Conservation (phyloP, 345 rosid genomes). For the Acer yangbiense region DNA sequence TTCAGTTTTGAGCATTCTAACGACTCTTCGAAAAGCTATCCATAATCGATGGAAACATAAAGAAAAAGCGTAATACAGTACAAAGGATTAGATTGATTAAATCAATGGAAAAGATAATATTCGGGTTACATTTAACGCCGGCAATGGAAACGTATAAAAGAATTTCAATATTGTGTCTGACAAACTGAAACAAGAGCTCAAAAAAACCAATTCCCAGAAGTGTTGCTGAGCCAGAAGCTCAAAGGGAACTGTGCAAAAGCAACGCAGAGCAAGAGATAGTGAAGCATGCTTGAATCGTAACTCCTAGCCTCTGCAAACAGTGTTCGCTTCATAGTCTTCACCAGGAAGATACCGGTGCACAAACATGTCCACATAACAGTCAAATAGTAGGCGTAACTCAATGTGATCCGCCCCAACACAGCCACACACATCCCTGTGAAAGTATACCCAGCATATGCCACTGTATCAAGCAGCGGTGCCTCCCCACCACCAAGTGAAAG, state of each 20-base stretch:
- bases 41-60: no score
- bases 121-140: background rate
- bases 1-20: no score
- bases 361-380: conserved; percentile 49
- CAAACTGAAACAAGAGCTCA: background rate
- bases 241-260: conserved; percentile 40
- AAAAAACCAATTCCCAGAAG: conserved; percentile 7
- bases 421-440: conserved; percentile 56
- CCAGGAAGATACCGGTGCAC: conserved; percentile 54
- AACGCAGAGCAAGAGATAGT: conserved; percentile 35
- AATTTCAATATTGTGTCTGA: background rate
- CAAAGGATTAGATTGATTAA: background rate
- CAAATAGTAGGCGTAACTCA: conserved; percentile 43
- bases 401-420: conserved; percentile 36
- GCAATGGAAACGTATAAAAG: background rate
- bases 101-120: background rate
- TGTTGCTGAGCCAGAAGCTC: conserved; percentile 39
- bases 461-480: conserved; percentile 51
- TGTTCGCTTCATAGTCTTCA: conserved; percentile 57
- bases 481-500: conserved; percentile 56
- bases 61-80: background rate
- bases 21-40: no score
- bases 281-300: conserved; percentile 33
- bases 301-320: conserved; percentile 33
- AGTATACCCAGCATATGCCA: conserved; percentile 59